Percentiles rank a stretch among this genome's conserved stretches.
Conservation (phyloP, 495 filamentous ascomycete species). For the Aspergillus indologenus region DNA sequence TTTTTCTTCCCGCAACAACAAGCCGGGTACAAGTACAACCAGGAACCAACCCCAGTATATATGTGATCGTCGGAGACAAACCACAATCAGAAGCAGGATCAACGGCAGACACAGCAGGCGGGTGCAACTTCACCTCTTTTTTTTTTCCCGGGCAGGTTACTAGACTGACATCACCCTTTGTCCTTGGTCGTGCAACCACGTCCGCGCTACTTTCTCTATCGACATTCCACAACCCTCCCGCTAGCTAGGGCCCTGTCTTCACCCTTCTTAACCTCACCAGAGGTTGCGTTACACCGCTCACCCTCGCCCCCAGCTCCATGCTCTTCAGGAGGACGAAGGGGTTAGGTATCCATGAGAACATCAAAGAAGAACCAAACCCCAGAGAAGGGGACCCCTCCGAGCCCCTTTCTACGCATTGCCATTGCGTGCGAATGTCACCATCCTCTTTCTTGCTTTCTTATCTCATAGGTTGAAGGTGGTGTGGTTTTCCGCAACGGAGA, state of each 20-base stretch:
- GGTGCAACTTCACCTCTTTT: background rate
- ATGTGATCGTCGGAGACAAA: background rate
- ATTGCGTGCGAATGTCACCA: too few species aligned
- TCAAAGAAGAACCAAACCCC: background rate
- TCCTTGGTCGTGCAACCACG: slow-evolving; percentile 10
- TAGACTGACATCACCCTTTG: slow-evolving; percentile 19
- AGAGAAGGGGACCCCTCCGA: background rate
- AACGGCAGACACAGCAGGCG: background rate
- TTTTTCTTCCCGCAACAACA: background rate
- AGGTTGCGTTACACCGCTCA: background rate
- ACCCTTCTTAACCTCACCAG: background rate
- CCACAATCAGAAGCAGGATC: background rate
- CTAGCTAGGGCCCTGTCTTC: background rate
- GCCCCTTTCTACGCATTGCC: background rate
- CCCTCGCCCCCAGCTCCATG: background rate
- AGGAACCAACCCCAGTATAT: slow-evolving; percentile 3
- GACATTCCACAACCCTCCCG: slow-evolving; percentile 18
- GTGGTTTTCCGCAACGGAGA: background rate
- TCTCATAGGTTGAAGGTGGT: background rate
- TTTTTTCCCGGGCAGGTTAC: background rate
- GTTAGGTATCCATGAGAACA: background rate
- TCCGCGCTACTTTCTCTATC: slow-evolving; percentile 13
- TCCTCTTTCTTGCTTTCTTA: background rate
- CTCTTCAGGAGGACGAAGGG: background rate
- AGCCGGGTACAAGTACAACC: background rate